Evolutionary conservation across 495 filamentous ascomycete genomes (phyloP), one percentile per base, ranked within the genome.

Genomic region (Aspergillus asperescens): DNA sequence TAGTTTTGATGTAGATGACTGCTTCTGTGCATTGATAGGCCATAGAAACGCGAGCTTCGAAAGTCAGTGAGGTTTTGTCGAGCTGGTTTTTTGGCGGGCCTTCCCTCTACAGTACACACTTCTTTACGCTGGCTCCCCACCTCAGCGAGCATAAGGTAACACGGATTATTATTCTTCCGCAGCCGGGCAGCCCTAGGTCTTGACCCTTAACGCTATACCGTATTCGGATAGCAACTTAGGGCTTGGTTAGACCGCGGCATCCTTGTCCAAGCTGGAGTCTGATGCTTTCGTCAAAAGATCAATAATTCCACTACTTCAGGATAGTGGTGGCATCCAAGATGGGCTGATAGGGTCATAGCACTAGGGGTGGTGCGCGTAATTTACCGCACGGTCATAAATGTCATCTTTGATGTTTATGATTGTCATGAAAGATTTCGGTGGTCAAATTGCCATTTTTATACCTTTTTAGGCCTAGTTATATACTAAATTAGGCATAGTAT

Each of bases 101-200:
- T 56, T 51, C 41, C 43, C n/a, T 22, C n/a, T 22, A 22, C 20
- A 13, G 23, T n/a, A 12, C 22, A 40, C 48, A 20, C 32, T 38
- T 35, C 46, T 50, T 42, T 52, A 52, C 37, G 42, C 18, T 42
- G 45, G 32, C 55, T 69, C 65, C 67, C 66, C 69, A 61, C 59
- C 52, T 40, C 48, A 47, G 58, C 49, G 53, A n/a, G 56, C 51
- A 53, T 42, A n/a, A n/a, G n/a, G n/a, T n/a, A 46, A 3, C 7
- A 3, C 65, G 65, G 68, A 32, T 2, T 27, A 59, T 54, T 5
- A 24, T 63, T 71, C 12, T 54, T 59, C 66, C 69, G 29, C 1
- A n/a, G 35, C 57, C 29, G 18, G 7, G 43, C 6, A 62, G 60
- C 67, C 68, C 66, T 71, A 71, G 58, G 64, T 55, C 43, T 56